A percentile compares a stretch with the other conserved stretches of the same genome.
Conservation (phyloP, 805 yeast genomes). For the Huiozyma sinensis region DNA sequence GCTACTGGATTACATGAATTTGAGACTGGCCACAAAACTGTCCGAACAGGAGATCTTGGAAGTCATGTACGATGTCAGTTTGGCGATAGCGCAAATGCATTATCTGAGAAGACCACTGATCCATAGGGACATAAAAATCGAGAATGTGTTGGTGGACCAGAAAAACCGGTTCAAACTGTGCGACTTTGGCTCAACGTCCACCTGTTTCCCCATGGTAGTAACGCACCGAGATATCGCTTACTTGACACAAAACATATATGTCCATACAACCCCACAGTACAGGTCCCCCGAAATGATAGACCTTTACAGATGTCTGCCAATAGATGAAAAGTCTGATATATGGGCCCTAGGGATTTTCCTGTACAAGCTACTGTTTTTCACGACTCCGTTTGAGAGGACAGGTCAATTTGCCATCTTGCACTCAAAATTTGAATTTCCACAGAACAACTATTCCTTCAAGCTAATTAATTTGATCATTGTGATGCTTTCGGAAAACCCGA, state of each 20-base stretch:
- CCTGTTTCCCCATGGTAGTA: slow-evolving; percentile 41
- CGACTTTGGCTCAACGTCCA: slow-evolving; percentile 85
- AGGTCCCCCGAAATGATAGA: slow-evolving; percentile 96
- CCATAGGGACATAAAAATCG: slow-evolving; percentile 91
- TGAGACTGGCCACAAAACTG: slow-evolving; percentile 68
- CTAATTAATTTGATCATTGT: slow-evolving; percentile 68
- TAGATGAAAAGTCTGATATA: slow-evolving; percentile 86
- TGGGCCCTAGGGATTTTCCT: slow-evolving; percentile 95
- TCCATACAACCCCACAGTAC: slow-evolving; percentile 93
- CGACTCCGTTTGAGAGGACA: slow-evolving; percentile 83
- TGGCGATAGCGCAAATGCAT: slow-evolving; percentile 87
- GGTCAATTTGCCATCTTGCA: slow-evolving; percentile 82
- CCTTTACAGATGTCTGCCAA: slow-evolving; percentile 68
- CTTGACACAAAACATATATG: slow-evolving; percentile 75
- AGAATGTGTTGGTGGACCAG: slow-evolving; percentile 76
- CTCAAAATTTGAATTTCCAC: slow-evolving; percentile 72
- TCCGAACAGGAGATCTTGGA: slow-evolving; percentile 66
- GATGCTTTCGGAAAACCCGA: slow-evolving; percentile 76
- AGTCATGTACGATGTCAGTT: slow-evolving; percentile 72
- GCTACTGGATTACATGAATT: slow-evolving; percentile 87
- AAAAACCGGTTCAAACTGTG: slow-evolving; percentile 67
- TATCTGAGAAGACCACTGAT: slow-evolving; percentile 55
- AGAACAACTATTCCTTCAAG: slow-evolving; percentile 62
- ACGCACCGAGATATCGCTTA: slow-evolving; percentile 70
- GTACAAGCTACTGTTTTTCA: slow-evolving; percentile 84